phyloP scores from a whole-genome alignment of 2,329 filamentous ascomycete genomes.

The Diplodia sapinea region DNA sequence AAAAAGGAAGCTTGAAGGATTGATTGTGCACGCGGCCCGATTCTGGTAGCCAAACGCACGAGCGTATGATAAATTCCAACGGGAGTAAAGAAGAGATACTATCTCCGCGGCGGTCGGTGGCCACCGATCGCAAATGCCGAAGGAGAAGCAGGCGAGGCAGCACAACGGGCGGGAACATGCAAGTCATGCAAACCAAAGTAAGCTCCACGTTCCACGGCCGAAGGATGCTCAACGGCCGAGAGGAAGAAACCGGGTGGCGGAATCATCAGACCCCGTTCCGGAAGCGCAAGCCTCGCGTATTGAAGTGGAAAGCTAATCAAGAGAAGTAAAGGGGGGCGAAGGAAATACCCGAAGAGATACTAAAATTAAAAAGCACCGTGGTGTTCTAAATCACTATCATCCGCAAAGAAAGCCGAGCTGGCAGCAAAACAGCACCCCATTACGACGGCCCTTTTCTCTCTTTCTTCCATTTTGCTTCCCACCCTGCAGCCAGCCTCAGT shows the following conservation, averaged over 20 bases:
- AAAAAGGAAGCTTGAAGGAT: too few relatives aligned
- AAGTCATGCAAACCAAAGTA: neutral
- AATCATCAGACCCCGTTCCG: neutral
- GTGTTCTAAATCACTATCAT: neutral
- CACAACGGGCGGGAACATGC: too few relatives aligned
- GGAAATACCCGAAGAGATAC: neutral
- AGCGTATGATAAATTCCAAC: too few relatives aligned
- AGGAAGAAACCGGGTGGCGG: neutral
- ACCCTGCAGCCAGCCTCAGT: neutral
- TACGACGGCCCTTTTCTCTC: neutral
- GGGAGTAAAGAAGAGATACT: neutral
- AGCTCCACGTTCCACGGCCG: neutral
- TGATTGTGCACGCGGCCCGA: too few relatives aligned
- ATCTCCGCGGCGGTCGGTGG: neutral
- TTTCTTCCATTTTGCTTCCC: neutral
- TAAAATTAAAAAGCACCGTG: neutral
- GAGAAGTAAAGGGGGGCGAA: neutral
- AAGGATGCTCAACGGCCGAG: neutral
- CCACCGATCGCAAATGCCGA: neutral
- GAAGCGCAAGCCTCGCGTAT: neutral
- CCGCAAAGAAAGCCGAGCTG: conserved; percentile 1
- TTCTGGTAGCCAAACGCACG: too few relatives aligned
- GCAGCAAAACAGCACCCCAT: neutral
- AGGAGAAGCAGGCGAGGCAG: neutral
- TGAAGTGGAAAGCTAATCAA: neutral